A percentile compares a stretch with the other conserved stretches of the same genome.
Conservation (phyloP, 2,329 filamentous ascomycete genomes). For the Aspergillus awamori region DNA sequence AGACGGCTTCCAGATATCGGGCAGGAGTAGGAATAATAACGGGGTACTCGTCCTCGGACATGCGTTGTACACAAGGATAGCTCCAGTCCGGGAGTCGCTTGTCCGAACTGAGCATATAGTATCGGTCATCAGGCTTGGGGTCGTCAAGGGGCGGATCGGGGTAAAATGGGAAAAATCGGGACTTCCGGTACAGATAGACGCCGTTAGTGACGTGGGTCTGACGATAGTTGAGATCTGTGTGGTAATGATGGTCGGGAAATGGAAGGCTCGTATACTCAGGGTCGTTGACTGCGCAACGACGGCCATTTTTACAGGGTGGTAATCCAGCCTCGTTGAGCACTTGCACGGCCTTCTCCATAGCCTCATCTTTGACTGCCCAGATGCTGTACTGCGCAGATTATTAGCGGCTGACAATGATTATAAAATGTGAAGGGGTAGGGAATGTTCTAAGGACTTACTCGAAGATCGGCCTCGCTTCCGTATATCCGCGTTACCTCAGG, state of each 20-base stretch:
- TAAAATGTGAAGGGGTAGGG: neutral
- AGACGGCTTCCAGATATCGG: too few relatives aligned
- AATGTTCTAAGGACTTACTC: neutral
- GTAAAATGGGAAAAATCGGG: neutral
- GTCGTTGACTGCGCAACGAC: neutral
- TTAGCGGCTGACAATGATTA: neutral
- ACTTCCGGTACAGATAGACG: constrained; percentile 6
- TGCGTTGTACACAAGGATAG: too few relatives aligned
- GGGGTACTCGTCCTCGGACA: too few relatives aligned
- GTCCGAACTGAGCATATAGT: too few relatives aligned
- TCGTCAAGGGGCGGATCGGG: too few relatives aligned
- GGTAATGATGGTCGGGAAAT: constrained; percentile 10
- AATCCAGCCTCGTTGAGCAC: constrained; percentile 1
- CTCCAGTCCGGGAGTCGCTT: too few relatives aligned
- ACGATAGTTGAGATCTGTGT: constrained; percentile 1
- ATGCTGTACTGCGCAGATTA: neutral
- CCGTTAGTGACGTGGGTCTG: neutral
- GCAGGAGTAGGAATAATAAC: too few relatives aligned
- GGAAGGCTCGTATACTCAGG: neutral
- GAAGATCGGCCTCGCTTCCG: neutral
- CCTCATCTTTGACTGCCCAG: constrained; percentile 1
- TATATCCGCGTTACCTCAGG: neutral
- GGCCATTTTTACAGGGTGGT: neutral
- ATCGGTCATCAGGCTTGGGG: too few relatives aligned
- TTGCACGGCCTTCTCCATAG: constrained; percentile 3